A percentile compares a stretch with the other conserved stretches of the same genome.
These are phyloP conservation scores for Cicer yamashitae DNA, from an alignment of 306 rosid genomes.

Conservation along the genomic window DNA sequence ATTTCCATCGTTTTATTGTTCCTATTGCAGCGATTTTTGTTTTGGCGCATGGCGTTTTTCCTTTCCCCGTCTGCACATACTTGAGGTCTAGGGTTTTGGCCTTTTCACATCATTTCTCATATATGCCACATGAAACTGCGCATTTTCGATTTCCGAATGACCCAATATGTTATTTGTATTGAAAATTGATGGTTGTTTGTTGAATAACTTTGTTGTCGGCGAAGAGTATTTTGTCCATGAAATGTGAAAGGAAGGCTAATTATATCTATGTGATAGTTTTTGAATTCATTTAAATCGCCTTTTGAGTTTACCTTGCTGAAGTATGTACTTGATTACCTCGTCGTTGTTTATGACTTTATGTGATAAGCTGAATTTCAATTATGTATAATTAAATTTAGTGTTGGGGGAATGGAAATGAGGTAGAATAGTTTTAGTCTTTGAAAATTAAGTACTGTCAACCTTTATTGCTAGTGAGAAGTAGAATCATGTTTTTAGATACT, in stretches of 20 bases:
- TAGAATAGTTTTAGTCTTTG: background rate
- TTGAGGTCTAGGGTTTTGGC: slow-evolving; percentile 52
- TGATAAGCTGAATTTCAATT: slow-evolving; percentile 29
- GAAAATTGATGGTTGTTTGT: slow-evolving; percentile 15
- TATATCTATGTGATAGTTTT: slow-evolving; percentile 7
- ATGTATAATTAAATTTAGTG: background rate
- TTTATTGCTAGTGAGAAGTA: slow-evolving; percentile 13
- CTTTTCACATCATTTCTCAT: background rate
- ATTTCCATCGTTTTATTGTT: background rate
- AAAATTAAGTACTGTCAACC: background rate
- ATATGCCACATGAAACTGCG: background rate
- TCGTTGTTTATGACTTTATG: background rate
- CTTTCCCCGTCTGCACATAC: background rate
- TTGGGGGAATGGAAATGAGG: background rate
- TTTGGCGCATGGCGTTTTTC: slow-evolving; percentile 16
- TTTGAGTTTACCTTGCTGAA: slow-evolving; percentile 28
- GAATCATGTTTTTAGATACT: slow-evolving; percentile 10
- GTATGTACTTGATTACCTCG: background rate
- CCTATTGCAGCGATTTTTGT: slow-evolving; percentile 21
- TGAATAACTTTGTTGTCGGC: slow-evolving; percentile 2
- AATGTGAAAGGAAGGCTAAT: slow-evolving; percentile 22
- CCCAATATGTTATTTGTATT: background rate
- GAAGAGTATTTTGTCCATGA: slow-evolving; percentile 2
- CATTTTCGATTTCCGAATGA: slow-evolving; percentile 4
- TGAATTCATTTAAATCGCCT: background rate